These are phyloP conservation scores for Podospora fimiseda DNA, from an alignment of 495 filamentous ascomycete genomes.

Conservation along the genomic window DNA sequence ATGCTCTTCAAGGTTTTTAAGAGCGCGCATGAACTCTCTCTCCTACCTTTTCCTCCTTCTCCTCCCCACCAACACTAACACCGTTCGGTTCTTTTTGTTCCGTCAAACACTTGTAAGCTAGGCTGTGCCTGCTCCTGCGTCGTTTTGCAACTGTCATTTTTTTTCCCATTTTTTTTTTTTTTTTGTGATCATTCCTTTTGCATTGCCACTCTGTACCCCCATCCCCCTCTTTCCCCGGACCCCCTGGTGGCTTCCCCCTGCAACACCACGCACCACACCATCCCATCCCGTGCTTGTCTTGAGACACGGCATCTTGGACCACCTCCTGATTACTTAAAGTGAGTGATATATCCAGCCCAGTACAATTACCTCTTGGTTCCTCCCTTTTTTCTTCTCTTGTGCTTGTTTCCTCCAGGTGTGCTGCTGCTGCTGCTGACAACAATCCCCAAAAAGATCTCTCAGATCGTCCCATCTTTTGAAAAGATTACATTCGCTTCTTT, in stretches of 20 bases:
- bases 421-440: constrained; percentile 10
- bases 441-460: constrained; percentile 18
- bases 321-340: constrained; percentile 12
- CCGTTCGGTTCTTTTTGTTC: not conserved
- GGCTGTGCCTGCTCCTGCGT: constrained; percentile 16
- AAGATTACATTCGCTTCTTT: constrained; percentile 14
- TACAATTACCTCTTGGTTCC: not conserved
- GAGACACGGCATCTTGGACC: not conserved
- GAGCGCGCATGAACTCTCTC: not conserved
- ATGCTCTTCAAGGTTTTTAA: not conserved
- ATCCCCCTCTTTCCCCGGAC: not conserved
- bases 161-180: not conserved
- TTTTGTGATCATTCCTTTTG: not conserved
- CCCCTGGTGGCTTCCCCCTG: constrained; percentile 5
- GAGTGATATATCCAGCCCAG: constrained; percentile 1
- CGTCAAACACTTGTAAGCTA: constrained; percentile 5
- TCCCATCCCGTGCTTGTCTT: constrained; percentile 1
- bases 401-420: not conserved
- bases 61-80: too few species aligned
- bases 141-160: not conserved
- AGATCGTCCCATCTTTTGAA: constrained; percentile 38
- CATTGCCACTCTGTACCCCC: not conserved
- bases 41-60: not conserved
- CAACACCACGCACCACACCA: not conserved
- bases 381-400: too few species aligned